A percentile compares a stretch with the other conserved stretches of the same genome.
phyloP scores from a whole-genome alignment of 257 asterid species.

The Ilex asprella region DNA sequence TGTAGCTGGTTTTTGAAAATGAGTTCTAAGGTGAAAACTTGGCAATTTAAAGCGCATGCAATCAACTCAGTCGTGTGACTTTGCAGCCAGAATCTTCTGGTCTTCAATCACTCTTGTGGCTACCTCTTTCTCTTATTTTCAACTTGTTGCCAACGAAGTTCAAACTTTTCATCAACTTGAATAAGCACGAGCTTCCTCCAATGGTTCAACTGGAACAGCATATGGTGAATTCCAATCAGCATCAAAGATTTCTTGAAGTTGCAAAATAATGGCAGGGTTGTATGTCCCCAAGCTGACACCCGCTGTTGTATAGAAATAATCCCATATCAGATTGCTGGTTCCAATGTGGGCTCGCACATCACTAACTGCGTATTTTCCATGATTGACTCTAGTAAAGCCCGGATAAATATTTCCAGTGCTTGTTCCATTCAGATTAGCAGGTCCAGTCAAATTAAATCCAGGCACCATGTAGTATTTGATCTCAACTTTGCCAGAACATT shows the following conservation, averaged over 20 bases:
- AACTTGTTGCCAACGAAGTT: too few relatives aligned
- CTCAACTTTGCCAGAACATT: conserved; percentile 68
- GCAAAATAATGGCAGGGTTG: conserved; percentile 50
- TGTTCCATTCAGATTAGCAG: conserved; percentile 40
- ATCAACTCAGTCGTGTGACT: too few relatives aligned
- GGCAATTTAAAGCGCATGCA: too few relatives aligned
- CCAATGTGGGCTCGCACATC: conserved; percentile 70
- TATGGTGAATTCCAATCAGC: conserved; percentile 90
- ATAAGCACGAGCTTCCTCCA: conserved; percentile 38
- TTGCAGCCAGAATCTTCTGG: too few relatives aligned
- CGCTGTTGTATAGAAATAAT: conserved; percentile 65
- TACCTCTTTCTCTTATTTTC: too few relatives aligned
- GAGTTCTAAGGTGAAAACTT: too few relatives aligned
- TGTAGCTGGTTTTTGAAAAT: too few relatives aligned
- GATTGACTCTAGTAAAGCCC: conserved; percentile 71
- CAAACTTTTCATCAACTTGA: conserved; percentile 23
- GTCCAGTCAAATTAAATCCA: conserved; percentile 71
- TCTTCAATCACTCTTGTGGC: too few relatives aligned
- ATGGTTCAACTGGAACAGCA: conserved; percentile 46
- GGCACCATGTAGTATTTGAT: conserved; percentile 72
- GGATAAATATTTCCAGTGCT: conserved; percentile 60
- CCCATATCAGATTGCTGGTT: conserved; percentile 86
- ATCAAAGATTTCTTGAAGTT: conserved; percentile 66
- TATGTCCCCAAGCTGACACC: conserved; percentile 82
- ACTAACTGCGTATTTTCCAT: conserved; percentile 80